Percentiles rank a stretch among this genome's conserved stretches.
These are phyloP conservation scores for Septoria linicola DNA, from an alignment of 2,329 filamentous ascomycete species.

Conservation along the genomic window DNA sequence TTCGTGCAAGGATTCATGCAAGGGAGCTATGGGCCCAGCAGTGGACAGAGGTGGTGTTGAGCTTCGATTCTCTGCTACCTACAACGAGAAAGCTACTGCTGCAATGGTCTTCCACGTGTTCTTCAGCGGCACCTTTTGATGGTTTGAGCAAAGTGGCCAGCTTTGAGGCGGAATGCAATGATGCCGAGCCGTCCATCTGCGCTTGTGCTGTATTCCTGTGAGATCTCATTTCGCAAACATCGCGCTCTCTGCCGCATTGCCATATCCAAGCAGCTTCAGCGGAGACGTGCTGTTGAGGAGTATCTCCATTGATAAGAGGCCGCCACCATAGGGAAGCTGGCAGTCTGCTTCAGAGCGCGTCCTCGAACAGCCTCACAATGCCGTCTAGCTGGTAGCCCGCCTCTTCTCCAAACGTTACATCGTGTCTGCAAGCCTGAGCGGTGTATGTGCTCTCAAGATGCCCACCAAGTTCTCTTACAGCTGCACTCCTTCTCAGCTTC, in stretches of 20 bases:
- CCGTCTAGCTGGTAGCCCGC: conserved; percentile 17
- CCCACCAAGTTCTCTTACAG: conserved; percentile 18
- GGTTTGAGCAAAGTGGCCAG: too few relatives aligned
- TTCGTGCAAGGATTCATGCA: conserved; percentile 3
- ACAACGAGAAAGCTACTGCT: background rate
- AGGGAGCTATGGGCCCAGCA: background rate
- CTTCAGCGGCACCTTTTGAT: too few relatives aligned
- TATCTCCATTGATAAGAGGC: too few relatives aligned
- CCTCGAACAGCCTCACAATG: conserved; percentile 17
- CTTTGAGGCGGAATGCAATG: too few relatives aligned
- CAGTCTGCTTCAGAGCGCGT: conserved; percentile 5
- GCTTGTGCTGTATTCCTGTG: background rate
- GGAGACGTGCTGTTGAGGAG: background rate
- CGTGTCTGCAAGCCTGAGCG: conserved; percentile 18
- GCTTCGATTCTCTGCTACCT: background rate
- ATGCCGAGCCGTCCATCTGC: too few relatives aligned
- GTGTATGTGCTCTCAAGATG: conserved; percentile 13
- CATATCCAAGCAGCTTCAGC: background rate
- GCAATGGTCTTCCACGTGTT: too few relatives aligned
- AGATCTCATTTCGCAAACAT: background rate
- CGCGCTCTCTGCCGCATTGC: background rate
- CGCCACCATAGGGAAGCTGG: too few relatives aligned
- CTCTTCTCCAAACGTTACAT: conserved; percentile 15
- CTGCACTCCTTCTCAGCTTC: conserved; percentile 16
- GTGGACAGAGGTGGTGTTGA: too few relatives aligned